Percentiles rank a stretch among this genome's conserved stretches.
These are phyloP conservation scores for Triadica sebifera DNA, from an alignment of 345 rosid genomes.

Conservation along the genomic window DNA sequence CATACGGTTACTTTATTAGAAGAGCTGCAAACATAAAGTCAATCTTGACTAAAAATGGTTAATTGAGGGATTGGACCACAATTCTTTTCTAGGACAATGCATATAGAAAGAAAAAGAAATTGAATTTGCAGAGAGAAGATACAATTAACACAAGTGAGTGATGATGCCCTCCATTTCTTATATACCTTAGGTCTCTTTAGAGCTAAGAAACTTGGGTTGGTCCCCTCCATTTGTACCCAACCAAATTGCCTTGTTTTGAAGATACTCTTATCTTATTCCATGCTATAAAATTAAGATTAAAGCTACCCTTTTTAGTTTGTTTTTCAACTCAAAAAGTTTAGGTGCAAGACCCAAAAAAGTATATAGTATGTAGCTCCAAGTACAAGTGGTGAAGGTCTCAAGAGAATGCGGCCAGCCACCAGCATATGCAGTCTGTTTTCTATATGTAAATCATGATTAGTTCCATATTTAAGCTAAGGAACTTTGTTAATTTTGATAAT, in stretches of 20 bases:
- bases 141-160: slow-evolving; percentile 11
- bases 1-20: not conserved
- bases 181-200: slow-evolving; percentile 11
- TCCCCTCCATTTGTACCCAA: slow-evolving; percentile 44
- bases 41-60: slow-evolving; percentile 17
- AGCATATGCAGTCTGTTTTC: slow-evolving; percentile 16
- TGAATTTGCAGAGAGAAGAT: not conserved
- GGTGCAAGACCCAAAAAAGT: not conserved
- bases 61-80: not conserved
- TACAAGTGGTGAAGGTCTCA: slow-evolving; percentile 53
- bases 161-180: slow-evolving; percentile 14
- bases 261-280: not conserved
- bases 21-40: not conserved
- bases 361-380: slow-evolving; percentile 7
- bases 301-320: slow-evolving; percentile 21
- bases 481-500: slow-evolving; percentile 5
- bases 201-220: slow-evolving; percentile 29
- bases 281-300: not conserved
- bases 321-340: slow-evolving; percentile 35
- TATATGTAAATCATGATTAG: slow-evolving; percentile 20
- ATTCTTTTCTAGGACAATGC: not conserved
- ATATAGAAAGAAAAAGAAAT: not conserved
- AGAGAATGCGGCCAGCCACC: slow-evolving; percentile 62
- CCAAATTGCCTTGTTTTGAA: slow-evolving; percentile 15
- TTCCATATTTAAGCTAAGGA: slow-evolving; percentile 11